phyloP scores from a whole-genome alignment of 805 yeast genomes.

The Lipomyces mesembrius region DNA sequence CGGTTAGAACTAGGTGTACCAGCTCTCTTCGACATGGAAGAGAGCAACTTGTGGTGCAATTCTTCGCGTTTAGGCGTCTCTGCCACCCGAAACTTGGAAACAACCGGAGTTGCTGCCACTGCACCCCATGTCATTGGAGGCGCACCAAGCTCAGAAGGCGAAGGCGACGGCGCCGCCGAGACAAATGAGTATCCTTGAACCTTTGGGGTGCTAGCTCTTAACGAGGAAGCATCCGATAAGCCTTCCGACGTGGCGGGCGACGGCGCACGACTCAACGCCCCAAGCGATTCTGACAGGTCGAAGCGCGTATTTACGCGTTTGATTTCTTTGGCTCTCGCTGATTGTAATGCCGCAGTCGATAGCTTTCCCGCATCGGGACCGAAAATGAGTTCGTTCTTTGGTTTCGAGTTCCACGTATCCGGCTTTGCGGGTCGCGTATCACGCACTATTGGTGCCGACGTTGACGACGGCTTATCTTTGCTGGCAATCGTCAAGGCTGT shows the following conservation, averaged over 20 bases:
- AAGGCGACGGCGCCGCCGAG: constrained; percentile 25
- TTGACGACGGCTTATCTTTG: constrained; percentile 3
- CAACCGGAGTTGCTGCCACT: constrained; percentile 12
- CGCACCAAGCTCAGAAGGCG: constrained; percentile 28
- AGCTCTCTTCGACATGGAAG: constrained; percentile 8
- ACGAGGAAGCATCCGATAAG: background rate
- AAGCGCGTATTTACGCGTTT: constrained; percentile 25
- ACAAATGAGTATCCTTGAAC: constrained; percentile 31
- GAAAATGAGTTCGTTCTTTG: constrained; percentile 29
- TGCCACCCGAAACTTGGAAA: constrained; percentile 18
- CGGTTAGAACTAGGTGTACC: background rate
- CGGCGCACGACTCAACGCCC: background rate
- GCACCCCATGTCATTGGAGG: constrained; percentile 29
- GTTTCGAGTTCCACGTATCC: constrained; percentile 9
- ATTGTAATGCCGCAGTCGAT: background rate
- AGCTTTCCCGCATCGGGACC: constrained; percentile 12
- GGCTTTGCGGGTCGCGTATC: constrained; percentile 24
- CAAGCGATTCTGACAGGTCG: background rate
- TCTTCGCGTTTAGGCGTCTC: constrained; percentile 34
- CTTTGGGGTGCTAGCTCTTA: constrained; percentile 18
- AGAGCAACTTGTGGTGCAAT: constrained; percentile 25
- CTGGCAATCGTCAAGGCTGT: background rate
- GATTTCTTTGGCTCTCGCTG: constrained; percentile 22
- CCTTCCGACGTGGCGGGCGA: constrained; percentile 9
- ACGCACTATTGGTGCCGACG: background rate